A percentile compares a stretch with the other conserved stretches of the same genome.
Conservation (phyloP, 1,284 basidiomycete genomes). For the Moesziomyces antarcticus region DNA sequence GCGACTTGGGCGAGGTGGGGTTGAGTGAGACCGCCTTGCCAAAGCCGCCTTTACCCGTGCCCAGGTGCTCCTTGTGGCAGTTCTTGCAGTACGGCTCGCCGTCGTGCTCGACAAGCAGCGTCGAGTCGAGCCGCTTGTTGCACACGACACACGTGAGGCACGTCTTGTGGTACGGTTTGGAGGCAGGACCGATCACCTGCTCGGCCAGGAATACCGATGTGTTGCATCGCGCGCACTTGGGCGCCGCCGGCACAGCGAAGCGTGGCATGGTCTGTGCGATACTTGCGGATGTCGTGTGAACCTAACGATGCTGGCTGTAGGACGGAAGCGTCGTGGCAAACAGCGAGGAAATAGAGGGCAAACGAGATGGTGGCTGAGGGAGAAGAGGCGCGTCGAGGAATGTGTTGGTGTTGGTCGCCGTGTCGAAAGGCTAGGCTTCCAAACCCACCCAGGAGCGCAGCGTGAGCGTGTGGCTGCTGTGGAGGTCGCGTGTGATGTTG, state of each 20-base stretch:
- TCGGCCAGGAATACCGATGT: constrained; percentile 65
- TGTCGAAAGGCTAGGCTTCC: too few species aligned
- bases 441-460: too few species aligned
- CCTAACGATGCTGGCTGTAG: too few species aligned
- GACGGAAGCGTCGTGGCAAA: background rate
- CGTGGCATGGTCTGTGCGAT: constrained; percentile 37
- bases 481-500: background rate
- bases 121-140: constrained; percentile 64
- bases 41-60: constrained; percentile 66
- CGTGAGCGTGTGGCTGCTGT: background rate
- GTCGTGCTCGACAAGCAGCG: constrained; percentile 65
- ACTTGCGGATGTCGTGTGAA: background rate
- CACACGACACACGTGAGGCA: constrained; percentile 66
- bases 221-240: constrained; percentile 65
- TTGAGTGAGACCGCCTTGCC: constrained; percentile 62
- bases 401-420: too few species aligned
- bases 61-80: constrained; percentile 64
- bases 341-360: background rate
- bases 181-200: constrained; percentile 65
- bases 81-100: constrained; percentile 66
- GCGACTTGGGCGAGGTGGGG: constrained; percentile 45
- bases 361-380: too few species aligned
- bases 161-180: constrained; percentile 63
- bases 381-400: too few species aligned
- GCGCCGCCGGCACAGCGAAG: constrained; percentile 55